Base-by-base conservation (phyloP, 1,284 basidiomycete genomes). In the Apiotrichum mycotoxinovorans region DNA sequence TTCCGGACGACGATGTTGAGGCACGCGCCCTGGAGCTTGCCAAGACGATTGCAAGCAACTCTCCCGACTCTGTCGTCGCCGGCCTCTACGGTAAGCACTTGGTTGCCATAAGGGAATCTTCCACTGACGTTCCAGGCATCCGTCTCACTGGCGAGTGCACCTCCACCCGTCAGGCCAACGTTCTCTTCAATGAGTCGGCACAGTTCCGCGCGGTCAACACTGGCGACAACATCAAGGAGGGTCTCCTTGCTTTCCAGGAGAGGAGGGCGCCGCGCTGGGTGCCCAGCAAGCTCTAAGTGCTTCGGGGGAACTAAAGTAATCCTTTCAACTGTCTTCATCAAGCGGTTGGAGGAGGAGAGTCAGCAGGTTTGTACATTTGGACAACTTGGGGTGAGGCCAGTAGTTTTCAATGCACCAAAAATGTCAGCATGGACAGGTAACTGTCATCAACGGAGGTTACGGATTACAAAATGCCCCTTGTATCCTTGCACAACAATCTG, bases 181-280 rank as follows among this genome's bases (percentile, higher is more conserved):
- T 26, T 17, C 40, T 62, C 9, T 62, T 56, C 23, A 41, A 35
- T 35, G 57, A 56, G 48, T 56, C 54, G 15, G 44, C 51, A 10
- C 51, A 53, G 23, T 38, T 52, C 49, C 52, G 54, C 38, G 41
- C 51, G 14, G 42, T 61, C 22, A 20, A 55, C 43, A 22, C 37
- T 1, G 60, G 60, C 20, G 52, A 56, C 26, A 61, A 61, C 51
- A 49, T 54, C 51, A 61, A 58, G 56, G 56, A 58, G 38, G 60
- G 60, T 26, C 51, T 61, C 17, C 41, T 41, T 11, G 60, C 60
- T 15, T 62, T 62, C 52, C 40, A 50, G 33, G 60, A 62, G 57
- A 53, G 53, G 38, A 33, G 60, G 4, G 42, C 40, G 25, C 60
- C 60, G 18, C 23, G 40, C 17, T 62, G 60, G 60, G 41, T 45